Percentiles rank a stretch among this genome's conserved stretches.
phyloP scores from a whole-genome alignment of 176 grass and related monocot species.

The Cocos nucifera region DNA sequence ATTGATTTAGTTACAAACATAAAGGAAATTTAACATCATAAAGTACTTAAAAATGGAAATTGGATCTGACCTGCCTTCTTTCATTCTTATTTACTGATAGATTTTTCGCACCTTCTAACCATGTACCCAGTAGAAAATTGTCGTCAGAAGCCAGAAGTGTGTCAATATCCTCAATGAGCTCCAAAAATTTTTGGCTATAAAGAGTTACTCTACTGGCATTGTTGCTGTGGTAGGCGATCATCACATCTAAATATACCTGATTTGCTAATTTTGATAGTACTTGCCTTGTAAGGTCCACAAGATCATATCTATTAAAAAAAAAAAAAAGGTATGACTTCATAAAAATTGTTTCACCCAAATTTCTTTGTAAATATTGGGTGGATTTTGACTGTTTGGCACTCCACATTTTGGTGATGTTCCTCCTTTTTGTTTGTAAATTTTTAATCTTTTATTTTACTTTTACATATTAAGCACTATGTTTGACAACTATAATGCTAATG shows the following conservation, averaged over 20 bases:
- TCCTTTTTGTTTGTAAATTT: no score
- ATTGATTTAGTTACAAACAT: background rate
- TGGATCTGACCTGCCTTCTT: constrained; percentile 48
- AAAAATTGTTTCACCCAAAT: no score
- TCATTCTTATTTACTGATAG: constrained; percentile 44
- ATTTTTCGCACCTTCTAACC: constrained; percentile 82
- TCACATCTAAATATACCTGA: constrained; percentile 61
- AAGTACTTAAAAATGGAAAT: constrained; percentile 7
- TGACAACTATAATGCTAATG: no score
- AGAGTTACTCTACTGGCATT: constrained; percentile 39
- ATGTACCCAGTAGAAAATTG: constrained; percentile 87
- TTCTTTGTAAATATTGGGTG: no score
- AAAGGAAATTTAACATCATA: constrained; percentile 2
- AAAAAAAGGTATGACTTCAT: background rate
- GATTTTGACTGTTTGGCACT: no score
- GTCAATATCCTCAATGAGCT: constrained; percentile 70
- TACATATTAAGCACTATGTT: no score
- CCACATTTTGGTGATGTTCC: no score
- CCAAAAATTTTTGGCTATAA: constrained; percentile 64
- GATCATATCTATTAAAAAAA: constrained; percentile 59
- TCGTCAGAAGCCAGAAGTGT: constrained; percentile 68
- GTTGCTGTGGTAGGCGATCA: constrained; percentile 47
- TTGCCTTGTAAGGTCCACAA: constrained; percentile 85
- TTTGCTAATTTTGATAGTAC: constrained; percentile 89
- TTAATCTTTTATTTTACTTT: no score